Evolutionary conservation across 768 basidiomycete species (phyloP), one percentile per base, ranked within the genome.

Genomic region (Psilocybe sp.): DNA sequence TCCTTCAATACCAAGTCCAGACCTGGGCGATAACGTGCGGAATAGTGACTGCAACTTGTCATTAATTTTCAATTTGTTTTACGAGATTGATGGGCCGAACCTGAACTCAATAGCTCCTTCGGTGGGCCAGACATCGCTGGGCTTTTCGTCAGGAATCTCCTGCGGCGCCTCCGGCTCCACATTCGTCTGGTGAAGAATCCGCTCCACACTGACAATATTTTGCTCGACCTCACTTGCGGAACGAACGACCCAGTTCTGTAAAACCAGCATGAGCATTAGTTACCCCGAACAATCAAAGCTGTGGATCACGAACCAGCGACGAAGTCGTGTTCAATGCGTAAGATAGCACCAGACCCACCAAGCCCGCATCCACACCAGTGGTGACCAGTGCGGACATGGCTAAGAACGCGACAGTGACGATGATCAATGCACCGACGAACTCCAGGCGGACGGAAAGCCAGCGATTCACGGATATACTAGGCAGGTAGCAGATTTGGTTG

Each of bases 141-240:
- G 84, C 41, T 82, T 77, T 10, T 64, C 67, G 16, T 83, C 83
- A 0, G 80, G 76, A 14, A 89, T 70, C 51, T 90, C 85, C 38
- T 79, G 76, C 0, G 88, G 81, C 1, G 89, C 92, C 66, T 98
- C 95, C 0, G 84, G 73, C 14, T 73, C 60, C 14, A 96, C 73
- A 6, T 85, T 73, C 20, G 83, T 84, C 60, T 97, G 95, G 58
- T 94, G 85, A 20, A 89, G 65, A 46, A 95, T 87, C 5, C 92
- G 84, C 64, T 96, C 93, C 13, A 92, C 88, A 59, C 89, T 90
- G 52, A 93, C 90, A 58, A 92, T 85, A 56, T 90, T 91, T 59
- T 93, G 89, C 62, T 96, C 93, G 11, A 93, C 89, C 65, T 95
- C 93, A 58, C 85, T 88, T 2, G 87, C 84, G 12, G 85, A 84